A percentile compares a stretch with the other conserved stretches of the same genome.
These are phyloP conservation scores for Globisporangium megalacanthum DNA, from an alignment of 352 stramenopile genomes.

Conservation along the genomic window DNA sequence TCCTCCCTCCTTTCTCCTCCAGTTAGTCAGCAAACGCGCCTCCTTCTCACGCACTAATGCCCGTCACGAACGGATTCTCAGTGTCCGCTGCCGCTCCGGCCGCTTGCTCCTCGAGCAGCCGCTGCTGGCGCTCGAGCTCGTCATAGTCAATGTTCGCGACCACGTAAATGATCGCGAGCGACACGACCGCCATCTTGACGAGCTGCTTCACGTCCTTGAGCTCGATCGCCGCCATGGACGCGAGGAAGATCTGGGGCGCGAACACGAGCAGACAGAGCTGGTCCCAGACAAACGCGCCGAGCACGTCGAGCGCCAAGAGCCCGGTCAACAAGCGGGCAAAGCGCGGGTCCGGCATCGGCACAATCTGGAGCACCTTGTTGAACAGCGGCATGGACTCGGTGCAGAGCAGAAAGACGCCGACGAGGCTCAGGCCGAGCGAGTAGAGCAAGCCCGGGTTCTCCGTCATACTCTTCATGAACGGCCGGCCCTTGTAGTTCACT, in stretches of 20 bases:
- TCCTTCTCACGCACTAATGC: slow-evolving; percentile 12
- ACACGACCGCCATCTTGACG: slow-evolving; percentile 82
- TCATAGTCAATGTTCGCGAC: slow-evolving; percentile 88
- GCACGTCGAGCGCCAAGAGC: slow-evolving; percentile 77
- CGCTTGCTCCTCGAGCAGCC: slow-evolving; percentile 70
- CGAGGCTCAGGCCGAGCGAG: slow-evolving; percentile 81
- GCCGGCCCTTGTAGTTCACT: slow-evolving; percentile 98
- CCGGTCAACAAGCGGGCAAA: slow-evolving; percentile 80
- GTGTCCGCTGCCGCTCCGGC: slow-evolving; percentile 21
- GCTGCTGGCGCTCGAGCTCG: slow-evolving; percentile 85
- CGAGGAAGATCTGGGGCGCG: slow-evolving; percentile 83
- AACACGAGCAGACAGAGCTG: slow-evolving; percentile 82
- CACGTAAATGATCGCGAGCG: slow-evolving; percentile 82
- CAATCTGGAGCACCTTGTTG: slow-evolving; percentile 91
- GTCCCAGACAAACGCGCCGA: slow-evolving; percentile 84
- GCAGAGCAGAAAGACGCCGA: slow-evolving; percentile 90
- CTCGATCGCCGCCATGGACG: slow-evolving; percentile 66
- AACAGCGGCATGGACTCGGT: slow-evolving; percentile 89
- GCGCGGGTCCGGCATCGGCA: slow-evolving; percentile 85
- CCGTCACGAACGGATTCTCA: slow-evolving; percentile 11
- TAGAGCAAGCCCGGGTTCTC: slow-evolving; percentile 96
- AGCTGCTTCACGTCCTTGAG: slow-evolving; percentile 77
- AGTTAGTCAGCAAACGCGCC: neutral
- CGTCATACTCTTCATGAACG: slow-evolving; percentile 97
- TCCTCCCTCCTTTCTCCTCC: neutral